A percentile compares a stretch with the other conserved stretches of the same genome.
phyloP scores from a whole-genome alignment of 306 rosid genomes.

The Quercus wislizeni region DNA sequence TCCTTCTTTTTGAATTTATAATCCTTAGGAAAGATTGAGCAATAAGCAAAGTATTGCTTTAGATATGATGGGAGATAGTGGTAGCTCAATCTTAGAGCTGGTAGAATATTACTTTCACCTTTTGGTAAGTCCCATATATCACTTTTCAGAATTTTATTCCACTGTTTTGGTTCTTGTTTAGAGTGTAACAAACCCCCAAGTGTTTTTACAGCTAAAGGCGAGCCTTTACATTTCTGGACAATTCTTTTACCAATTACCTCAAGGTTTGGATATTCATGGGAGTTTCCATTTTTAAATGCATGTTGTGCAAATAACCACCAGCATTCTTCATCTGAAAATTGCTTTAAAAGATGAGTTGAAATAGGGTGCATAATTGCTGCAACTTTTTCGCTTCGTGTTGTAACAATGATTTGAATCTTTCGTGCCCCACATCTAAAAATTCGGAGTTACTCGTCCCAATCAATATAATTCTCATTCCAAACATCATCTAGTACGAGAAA shows the following conservation, averaged over 20 bases:
- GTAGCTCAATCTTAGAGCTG: constrained; percentile 21
- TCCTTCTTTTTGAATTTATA: constrained; percentile 1
- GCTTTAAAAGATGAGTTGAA: neutral
- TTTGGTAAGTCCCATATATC: constrained; percentile 14
- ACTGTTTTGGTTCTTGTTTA: neutral
- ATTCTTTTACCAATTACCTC: constrained; percentile 7
- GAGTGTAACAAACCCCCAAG: constrained; percentile 9
- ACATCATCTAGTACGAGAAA: constrained; percentile 14
- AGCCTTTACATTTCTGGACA: constrained; percentile 13
- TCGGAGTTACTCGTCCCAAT: constrained; percentile 16
- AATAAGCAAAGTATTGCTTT: constrained; percentile 9
- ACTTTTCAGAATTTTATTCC: constrained; percentile 1
- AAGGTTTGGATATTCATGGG: neutral
- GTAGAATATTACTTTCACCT: neutral
- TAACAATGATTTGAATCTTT: constrained; percentile 11
- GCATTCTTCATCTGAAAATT: neutral
- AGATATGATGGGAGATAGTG: neutral
- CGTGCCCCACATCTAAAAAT: neutral
- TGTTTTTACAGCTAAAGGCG: constrained; percentile 16
- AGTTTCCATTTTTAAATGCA: constrained; percentile 4
- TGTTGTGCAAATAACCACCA: constrained; percentile 8
- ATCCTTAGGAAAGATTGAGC: constrained; percentile 16
- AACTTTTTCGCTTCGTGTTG: constrained; percentile 2
- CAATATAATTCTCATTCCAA: constrained; percentile 7
- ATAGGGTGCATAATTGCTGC: neutral